Evolutionary conservation across 2,329 filamentous ascomycete genomes (phyloP), one percentile per base, ranked within the genome.

Genomic region (Phialophora tarda): DNA sequence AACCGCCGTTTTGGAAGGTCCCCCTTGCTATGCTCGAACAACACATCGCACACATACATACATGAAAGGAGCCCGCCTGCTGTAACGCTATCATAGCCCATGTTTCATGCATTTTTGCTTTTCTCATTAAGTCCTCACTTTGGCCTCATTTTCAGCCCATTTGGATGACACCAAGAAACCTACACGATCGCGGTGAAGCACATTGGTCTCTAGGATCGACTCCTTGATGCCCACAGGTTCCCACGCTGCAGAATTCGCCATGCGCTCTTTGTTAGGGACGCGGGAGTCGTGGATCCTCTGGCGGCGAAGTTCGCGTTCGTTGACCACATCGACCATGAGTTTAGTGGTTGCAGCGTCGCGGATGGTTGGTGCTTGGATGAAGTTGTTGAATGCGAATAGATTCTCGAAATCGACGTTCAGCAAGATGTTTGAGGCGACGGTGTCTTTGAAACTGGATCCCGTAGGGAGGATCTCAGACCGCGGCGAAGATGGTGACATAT

Each of bases 331-430:
- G 10, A 60, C 48, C 61, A 73, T 59, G 48, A 73, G 47, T 50
- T 53, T 64, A 7, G 59, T 54, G 30, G 59, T 54, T n/a, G 59
- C 56, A 23, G 63, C 53, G 32, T 34, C 64, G 2, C 57, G 34
- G 24, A 61, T 66, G n/a, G 50, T 44, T 6, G 34, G 54, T 54
- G 38, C 44, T 14, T 68, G 59, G 17, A 67, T 53, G 23, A 67
- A 56, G 10, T 62, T 50, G 47, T 69, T 69, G 63, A 72, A 69
- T 38, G 53, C 26, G 17, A 41, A 57, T 11, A 73, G 60, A 32
- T 70, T 70, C 30, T 65, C 67, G 59, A 71, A 73, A 53, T 72
- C 70, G 26, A 72, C 55, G 59, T 72, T 72, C 50, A 73, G 61
- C 21, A 73, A 57, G n/a, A 73, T 72, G 59, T 65, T 66, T 17